These are phyloP conservation scores for Phytopythium montanum DNA, from an alignment of 352 stramenopile species.

Conservation along the genomic window DNA sequence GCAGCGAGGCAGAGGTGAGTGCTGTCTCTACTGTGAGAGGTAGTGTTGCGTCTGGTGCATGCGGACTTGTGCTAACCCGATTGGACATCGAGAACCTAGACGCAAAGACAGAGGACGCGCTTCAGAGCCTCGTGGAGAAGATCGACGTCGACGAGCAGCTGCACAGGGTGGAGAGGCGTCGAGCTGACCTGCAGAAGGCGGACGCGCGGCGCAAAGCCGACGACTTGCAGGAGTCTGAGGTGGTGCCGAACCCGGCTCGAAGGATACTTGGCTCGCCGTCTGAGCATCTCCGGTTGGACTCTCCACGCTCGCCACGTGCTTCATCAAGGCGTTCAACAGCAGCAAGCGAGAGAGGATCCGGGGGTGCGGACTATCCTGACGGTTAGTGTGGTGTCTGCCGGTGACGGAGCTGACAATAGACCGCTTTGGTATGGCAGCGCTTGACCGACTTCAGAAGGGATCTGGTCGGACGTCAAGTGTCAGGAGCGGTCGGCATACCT, in stretches of 20 bases:
- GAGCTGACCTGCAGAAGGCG: slow-evolving; percentile 28
- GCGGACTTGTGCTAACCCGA: neutral
- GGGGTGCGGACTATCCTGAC: neutral
- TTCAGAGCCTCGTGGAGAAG: slow-evolving; percentile 21
- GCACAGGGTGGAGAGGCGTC: slow-evolving; percentile 29
- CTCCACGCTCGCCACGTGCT: neutral
- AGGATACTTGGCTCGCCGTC: neutral
- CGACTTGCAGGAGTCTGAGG: neutral
- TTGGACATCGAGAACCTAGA: neutral
- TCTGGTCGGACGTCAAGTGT: slow-evolving; percentile 2
- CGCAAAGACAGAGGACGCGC: slow-evolving; percentile 9
- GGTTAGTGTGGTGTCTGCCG: neutral
- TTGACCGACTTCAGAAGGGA: neutral
- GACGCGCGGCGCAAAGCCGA: slow-evolving; percentile 16
- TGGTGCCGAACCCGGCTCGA: neutral
- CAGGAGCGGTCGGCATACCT: neutral
- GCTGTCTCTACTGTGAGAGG: neutral
- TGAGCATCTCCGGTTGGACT: neutral
- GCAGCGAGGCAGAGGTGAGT: neutral
- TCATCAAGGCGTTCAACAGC: neutral
- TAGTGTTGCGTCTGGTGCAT: neutral
- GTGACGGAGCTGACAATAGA: neutral
- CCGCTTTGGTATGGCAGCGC: neutral
- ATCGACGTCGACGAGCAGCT: slow-evolving; percentile 31
- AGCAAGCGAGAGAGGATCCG: neutral